Percentiles rank a stretch among this genome's conserved stretches.
Conservation (phyloP, 805 yeast genomes). For the Wickerhamomyces subpelliculosus region DNA sequence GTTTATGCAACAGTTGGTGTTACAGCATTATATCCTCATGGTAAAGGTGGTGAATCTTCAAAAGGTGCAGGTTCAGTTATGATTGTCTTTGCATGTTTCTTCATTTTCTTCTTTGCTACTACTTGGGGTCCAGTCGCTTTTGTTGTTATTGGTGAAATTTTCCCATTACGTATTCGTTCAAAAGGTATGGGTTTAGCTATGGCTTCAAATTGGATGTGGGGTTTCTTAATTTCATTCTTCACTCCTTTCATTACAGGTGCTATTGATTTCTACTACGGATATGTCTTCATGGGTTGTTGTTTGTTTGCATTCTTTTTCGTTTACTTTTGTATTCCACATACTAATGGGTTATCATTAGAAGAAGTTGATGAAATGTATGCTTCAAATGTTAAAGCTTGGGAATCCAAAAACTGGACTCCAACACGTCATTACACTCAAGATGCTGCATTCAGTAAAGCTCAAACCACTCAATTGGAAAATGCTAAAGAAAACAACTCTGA, state of each 20-base stretch:
- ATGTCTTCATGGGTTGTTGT: constrained; percentile 54
- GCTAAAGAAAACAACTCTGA: not conserved
- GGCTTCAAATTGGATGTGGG: constrained; percentile 62
- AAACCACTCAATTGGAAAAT: constrained; percentile 11
- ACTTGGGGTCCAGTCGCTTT: constrained; percentile 70
- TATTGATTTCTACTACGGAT: constrained; percentile 70
- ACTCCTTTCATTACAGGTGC: constrained; percentile 66
- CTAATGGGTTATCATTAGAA: constrained; percentile 76
- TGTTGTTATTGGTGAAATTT: constrained; percentile 60
- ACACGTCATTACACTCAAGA: constrained; percentile 24
- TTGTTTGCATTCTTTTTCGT: constrained; percentile 57
- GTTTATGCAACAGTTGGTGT: constrained; percentile 59
- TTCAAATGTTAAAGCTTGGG: constrained; percentile 36
- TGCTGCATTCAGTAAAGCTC: constrained; percentile 17
- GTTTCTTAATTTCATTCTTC: constrained; percentile 56
- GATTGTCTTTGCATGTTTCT: constrained; percentile 65
- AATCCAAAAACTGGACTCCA: constrained; percentile 47
- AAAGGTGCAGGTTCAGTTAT: constrained; percentile 59
- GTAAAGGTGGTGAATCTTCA: constrained; percentile 39
- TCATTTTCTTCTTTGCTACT: constrained; percentile 64
- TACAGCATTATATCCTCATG: constrained; percentile 33
- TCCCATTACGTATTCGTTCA: constrained; percentile 65
- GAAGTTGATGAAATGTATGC: constrained; percentile 66
- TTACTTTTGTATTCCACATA: constrained; percentile 67
- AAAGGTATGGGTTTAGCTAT: constrained; percentile 51